Base-by-base conservation (phyloP, 305 asterid genomes). In the Lippia alba region DNA sequence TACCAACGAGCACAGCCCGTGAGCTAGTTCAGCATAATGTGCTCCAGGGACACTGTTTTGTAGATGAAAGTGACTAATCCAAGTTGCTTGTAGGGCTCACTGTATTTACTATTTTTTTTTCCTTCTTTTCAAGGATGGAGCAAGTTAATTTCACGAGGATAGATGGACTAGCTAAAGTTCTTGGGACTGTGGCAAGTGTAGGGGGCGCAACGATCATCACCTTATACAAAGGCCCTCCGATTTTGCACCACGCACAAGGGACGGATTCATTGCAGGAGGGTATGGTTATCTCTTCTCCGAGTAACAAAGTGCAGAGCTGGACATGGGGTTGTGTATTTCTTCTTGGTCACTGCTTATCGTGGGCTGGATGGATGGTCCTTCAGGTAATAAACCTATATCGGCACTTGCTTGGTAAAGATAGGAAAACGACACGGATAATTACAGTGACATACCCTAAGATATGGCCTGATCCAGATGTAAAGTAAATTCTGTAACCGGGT, bases 281-380 rank as follows among this genome's bases (percentile, higher is more conserved):
- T 6, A 11, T 41, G 33, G 63, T n/a, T 17, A 17, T 36, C 33
- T 56, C 78, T 74, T 34, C 81, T 74, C 34, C 85, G 24, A 68
- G 64, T 12, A 44, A 46, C 44, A 51, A 71, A 54, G 61, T 58
- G 57, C 82, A 89, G 76, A 84, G 73, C 83, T 90, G 96, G 96
- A 87, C 98, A 56, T 84, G 87, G 88, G 96, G 98, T 30, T 88
- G 97, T 74, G 64, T 90, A 34, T 92, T 85, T 81, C 78, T 91
- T 64, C 78, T 90, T 34, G 89, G 88, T 61, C 96, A 92, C 76
- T 90, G 98, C 86, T 83, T 92, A 76, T 90, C 96, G 30, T 92
- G 96, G 98, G 96, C 97, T 67, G 94, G 87, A 49, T 92, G 96
- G 94, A 92, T 92, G 98, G 96, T 90, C 53, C 87, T 90, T 78